A percentile compares a stretch with the other conserved stretches of the same genome.
These are phyloP conservation scores for Williopsis jadinii DNA, from an alignment of 1,139 yeast species.

Conservation along the genomic window DNA sequence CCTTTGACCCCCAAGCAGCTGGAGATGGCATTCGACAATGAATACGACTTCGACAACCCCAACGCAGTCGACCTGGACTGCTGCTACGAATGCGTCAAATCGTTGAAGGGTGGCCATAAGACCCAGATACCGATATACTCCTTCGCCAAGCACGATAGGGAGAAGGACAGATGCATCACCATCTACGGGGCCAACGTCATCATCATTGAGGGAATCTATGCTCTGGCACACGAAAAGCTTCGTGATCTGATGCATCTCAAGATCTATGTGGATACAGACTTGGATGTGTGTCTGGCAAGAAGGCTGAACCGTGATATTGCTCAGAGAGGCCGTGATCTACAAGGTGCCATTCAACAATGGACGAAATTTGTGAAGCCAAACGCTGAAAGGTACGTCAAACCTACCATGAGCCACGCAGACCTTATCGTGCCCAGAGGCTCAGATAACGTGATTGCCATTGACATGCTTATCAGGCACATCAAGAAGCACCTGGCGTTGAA, in stretches of 20 bases:
- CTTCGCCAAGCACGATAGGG: conserved; percentile 62
- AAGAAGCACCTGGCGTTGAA: conserved; percentile 62
- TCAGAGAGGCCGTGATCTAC: conserved; percentile 76
- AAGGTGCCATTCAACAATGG: conserved; percentile 86
- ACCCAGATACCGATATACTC: conserved; percentile 85
- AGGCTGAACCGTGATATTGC: conserved; percentile 81
- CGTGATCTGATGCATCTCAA: conserved; percentile 76
- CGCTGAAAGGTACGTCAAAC: conserved; percentile 67
- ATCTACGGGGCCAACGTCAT: conserved; percentile 95
- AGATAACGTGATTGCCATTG: conserved; percentile 74
- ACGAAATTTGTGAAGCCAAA: conserved; percentile 86
- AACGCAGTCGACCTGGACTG: conserved; percentile 73
- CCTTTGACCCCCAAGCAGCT: conserved; percentile 61
- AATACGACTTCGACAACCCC: conserved; percentile 86
- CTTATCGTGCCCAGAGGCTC: conserved; percentile 83
- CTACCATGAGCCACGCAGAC: conserved; percentile 79
- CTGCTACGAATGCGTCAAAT: conserved; percentile 53
- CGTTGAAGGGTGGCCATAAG: conserved; percentile 53
- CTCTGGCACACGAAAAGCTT: conserved; percentile 65
- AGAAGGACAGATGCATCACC: conserved; percentile 57
- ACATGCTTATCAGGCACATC: conserved; percentile 72
- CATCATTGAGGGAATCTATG: conserved; percentile 86
- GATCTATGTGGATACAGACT: conserved; percentile 87
- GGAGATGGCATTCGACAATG: conserved; percentile 52
- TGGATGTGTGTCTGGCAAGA: conserved; percentile 86